Evolutionary conservation across 257 asterid species (phyloP).

Genomic region (Cynanchum wilfordii): DNA sequence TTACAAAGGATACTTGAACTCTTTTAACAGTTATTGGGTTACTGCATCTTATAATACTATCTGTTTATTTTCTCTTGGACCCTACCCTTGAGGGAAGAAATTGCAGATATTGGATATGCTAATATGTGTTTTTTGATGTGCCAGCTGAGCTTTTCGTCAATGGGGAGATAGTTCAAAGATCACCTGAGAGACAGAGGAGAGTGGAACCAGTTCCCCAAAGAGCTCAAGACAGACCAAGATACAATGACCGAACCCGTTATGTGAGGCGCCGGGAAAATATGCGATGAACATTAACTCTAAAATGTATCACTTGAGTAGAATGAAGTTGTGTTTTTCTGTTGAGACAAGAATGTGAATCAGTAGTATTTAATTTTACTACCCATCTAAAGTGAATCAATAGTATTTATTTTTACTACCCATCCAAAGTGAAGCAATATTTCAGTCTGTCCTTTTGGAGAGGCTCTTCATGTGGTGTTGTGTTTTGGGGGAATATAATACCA

Average conservation of each 20-base stretch:
- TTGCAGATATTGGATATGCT: background rate
- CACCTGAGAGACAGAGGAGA: slow-evolving; percentile 95
- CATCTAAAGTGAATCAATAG: background rate
- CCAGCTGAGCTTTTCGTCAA: slow-evolving; percentile 84
- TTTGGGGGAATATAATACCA: background rate
- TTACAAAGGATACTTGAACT: background rate
- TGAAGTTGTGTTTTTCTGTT: background rate
- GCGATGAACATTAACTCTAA: slow-evolving; percentile 38
- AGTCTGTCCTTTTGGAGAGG: background rate
- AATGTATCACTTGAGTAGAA: slow-evolving; percentile 8
- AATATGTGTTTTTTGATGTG: background rate
- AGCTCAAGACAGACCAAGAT: slow-evolving; percentile 87
- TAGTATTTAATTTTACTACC: background rate
- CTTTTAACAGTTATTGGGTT: accelerated
- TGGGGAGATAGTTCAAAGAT: slow-evolving; percentile 89
- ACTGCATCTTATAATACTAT: background rate
- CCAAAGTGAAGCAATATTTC: background rate
- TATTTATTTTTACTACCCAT: background rate
- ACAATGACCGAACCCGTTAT: slow-evolving; percentile 81
- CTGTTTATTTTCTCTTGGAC: background rate
- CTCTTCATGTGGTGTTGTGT: background rate
- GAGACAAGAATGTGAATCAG: background rate
- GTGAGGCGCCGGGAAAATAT: slow-evolving; percentile 72
- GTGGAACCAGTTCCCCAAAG: slow-evolving; percentile 94
- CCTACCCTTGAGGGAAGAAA: background rate